Evolutionary conservation across 2,329 filamentous ascomycete species (phyloP), one percentile per base, ranked within the genome.

Genomic region (Plectosphaerella plurivora): DNA sequence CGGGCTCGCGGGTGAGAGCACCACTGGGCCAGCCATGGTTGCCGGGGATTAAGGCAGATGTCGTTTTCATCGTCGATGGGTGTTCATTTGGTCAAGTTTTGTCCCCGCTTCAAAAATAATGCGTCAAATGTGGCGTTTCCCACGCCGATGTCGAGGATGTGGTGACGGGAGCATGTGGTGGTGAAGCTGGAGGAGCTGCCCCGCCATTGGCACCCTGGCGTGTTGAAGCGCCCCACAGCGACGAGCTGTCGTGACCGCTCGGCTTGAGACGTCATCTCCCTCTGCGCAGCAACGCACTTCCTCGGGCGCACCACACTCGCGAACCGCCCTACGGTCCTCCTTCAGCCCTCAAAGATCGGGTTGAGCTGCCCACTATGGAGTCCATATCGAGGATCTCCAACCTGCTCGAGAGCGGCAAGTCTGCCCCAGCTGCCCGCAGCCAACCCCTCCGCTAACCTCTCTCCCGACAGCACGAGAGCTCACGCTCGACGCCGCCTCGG

Each of bases 401-500:
- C 68, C 83, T 97, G 73, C 86, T 99, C 70, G 94, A 97, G 78
- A 94, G 89, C 73, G 91, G 93, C 96, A 79, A 65, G 81, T 62
- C 12, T 12, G 24, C 25, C 47, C 24, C 33, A 37, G 18, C 49
- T 50, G n/a, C 44, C 22, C 49, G 50, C 45, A 53, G 49, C 48
- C 48, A 55, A 51, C 49, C 45, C 55, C 48, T 49, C 50, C 37
- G 56, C 57, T 57, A 52, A 61, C 50, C 52, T 28, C 28, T 33
- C 28, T 33, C 28, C 11, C 48, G 49, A 45, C 73, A 96, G 94
- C 94, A 67, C 88, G 94, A 72, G 94, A 97, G 73, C 86, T 99
- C 67, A 99, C 94, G 53, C 85, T 99, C 73, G 94, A 99, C 81
- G 94, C 94, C 60, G 93, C 94, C 63, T 90, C 92, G 70, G 90